Base-by-base conservation (phyloP, 2,329 filamentous ascomycete species). In the Endoconidiophora polonica region DNA sequence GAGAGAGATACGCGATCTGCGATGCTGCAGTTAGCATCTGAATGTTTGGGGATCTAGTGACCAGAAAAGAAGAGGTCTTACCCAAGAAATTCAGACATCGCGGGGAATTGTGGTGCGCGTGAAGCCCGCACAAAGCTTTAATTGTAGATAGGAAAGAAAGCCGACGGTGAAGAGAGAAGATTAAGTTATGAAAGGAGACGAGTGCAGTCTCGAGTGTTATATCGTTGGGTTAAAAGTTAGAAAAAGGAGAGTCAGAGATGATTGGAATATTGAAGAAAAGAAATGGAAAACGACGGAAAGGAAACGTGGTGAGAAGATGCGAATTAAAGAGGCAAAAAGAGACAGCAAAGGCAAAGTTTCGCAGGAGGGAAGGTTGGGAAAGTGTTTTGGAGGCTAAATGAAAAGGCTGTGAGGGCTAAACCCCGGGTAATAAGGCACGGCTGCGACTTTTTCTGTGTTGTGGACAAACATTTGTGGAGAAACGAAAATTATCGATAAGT, bases 1-100 rank as follows among this genome's bases (percentile, higher is more conserved):
- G 69, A 95, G 79, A 55, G 87, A 94, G 73, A 95, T 95, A 65
- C 84, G 83, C 68, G 88, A 85, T 68, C 86, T 88, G 66, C 59
- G 56, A 52, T 46, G 40, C 51, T 52, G 53, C 20, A 52, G 61
- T 64, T 56, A 65, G 62, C 59, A 59, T 51, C 52, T 54, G 52
- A 51, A 46, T 51, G 37, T n/a, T 29, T 48, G 41, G 42, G 57
- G 56, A 57, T 57, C 57, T 58, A 59, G 57, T 45, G 40, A 48
- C 39, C 44, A 49, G 46, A 45, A 41, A 38, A 46, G 48, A 48
- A 49, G 56, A 59, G 56, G 56, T 61, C 68, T 56, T 68, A 77
- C 73, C 73, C 73, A 61, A 77, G 66, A 61, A 76, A 77, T 68
- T 76, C 73, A 65, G 73, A 76, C 73, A 77, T 77, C 60, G 60